phyloP scores from a whole-genome alignment of 1,284 basidiomycete genomes.

The Albatrellus sp. region DNA sequence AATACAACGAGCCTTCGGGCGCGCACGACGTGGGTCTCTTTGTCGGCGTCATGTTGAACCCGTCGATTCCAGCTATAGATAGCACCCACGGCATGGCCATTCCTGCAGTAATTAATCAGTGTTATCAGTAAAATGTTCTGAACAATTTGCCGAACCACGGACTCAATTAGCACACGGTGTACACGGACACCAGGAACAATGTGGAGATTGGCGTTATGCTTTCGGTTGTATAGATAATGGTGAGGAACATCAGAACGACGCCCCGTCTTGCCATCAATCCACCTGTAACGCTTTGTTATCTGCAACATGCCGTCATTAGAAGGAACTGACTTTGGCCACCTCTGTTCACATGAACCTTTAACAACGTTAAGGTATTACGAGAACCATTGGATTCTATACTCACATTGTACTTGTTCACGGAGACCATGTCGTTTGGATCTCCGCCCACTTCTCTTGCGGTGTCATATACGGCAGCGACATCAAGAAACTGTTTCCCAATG shows the following conservation, averaged over 20 bases:
- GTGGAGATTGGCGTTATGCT: conserved; percentile 13
- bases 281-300: conserved; percentile 20
- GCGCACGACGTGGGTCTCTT: conserved; percentile 16
- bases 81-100: conserved; percentile 39
- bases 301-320: neutral
- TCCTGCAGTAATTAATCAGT: conserved; percentile 20
- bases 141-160: neutral
- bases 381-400: neutral
- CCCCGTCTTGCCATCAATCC: conserved; percentile 37
- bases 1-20: conserved; percentile 35
- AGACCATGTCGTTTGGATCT: conserved; percentile 15
- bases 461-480: conserved; percentile 11
- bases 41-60: conserved; percentile 14
- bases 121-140: neutral
- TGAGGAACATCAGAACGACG: conserved; percentile 47
- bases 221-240: conserved; percentile 41
- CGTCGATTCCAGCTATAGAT: conserved; percentile 33
- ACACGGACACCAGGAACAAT: conserved; percentile 16
- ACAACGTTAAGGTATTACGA: neutral
- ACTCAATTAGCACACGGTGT: conserved; percentile 17
- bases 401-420: conserved; percentile 18
- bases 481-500: conserved; percentile 15
- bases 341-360: neutral
- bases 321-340: conserved; percentile 8
- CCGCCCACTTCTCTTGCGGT: conserved; percentile 9